Evolutionary conservation across 202 grass and related monocot genomes (phyloP).

Genomic region (Digitaria exilis): DNA sequence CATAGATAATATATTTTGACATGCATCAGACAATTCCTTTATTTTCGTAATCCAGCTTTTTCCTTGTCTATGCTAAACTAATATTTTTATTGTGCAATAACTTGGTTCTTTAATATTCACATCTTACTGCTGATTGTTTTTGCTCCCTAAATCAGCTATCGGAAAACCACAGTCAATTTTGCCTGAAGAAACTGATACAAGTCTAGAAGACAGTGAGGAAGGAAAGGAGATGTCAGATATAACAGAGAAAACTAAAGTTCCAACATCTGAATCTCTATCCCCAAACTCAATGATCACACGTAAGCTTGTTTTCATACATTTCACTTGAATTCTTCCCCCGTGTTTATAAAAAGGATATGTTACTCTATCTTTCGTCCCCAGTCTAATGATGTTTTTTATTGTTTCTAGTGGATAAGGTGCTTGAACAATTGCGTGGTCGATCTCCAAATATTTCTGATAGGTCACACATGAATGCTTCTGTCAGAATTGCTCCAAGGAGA

Average conservation of each 20-base stretch:
- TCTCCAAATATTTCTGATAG: conserved; percentile 37
- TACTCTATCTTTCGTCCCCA: conserved; percentile 15
- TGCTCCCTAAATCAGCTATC: conserved; percentile 47
- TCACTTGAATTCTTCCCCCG: conserved; percentile 24
- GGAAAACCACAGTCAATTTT: conserved; percentile 69
- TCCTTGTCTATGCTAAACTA: conserved; percentile 4
- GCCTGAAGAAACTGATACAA: conserved; percentile 61
- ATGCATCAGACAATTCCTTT: conserved; percentile 19
- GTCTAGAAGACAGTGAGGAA: conserved; percentile 24
- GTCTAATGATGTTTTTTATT: conserved; percentile 30
- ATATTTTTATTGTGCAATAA: conserved; percentile 1
- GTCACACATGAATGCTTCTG: conserved; percentile 42
- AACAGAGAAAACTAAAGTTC: conserved; percentile 25
- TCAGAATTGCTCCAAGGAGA: conserved; percentile 41
- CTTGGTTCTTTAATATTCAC: conserved; percentile 3
- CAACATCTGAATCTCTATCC: conserved; percentile 36
- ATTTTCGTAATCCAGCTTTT: conserved; percentile 21
- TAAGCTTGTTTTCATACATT: conserved; percentile 37
- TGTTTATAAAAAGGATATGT: conserved; percentile 16
- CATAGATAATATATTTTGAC: conserved; percentile 7
- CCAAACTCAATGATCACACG: conserved; percentile 57
- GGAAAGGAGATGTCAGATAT: conserved; percentile 34
- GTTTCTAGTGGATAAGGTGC: conserved; percentile 63
- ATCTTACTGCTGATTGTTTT: conserved; percentile 22
- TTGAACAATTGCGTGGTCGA: conserved; percentile 42